These are phyloP conservation scores for Tubosaeta sp. DNA, from an alignment of 768 basidiomycete species.

Conservation along the genomic window DNA sequence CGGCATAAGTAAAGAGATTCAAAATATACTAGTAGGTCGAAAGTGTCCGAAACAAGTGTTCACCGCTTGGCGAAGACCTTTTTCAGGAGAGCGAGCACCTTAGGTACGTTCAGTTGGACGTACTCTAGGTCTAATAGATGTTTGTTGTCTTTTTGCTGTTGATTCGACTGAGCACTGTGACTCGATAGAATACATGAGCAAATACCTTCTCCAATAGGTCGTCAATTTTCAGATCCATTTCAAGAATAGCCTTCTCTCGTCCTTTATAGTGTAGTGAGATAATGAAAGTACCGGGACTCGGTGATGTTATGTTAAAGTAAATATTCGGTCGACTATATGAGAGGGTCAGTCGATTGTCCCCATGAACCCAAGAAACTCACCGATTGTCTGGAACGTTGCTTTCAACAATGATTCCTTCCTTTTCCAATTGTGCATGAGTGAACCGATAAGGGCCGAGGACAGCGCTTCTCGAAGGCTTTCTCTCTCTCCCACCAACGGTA, in stretches of 20 bases:
- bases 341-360: background rate
- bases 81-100: constrained; percentile 87
- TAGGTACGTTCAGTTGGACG: constrained; percentile 94
- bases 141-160: constrained; percentile 98
- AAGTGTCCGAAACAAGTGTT: constrained; percentile 23
- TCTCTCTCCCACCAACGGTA: constrained; percentile 95
- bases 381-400: constrained; percentile 99
- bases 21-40: constrained; percentile 11
- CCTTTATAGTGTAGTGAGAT: constrained; percentile 99
- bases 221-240: constrained; percentile 99
- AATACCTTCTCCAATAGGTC: constrained; percentile 93
- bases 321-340: constrained; percentile 84
- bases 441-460: constrained; percentile 95
- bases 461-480: constrained; percentile 80
- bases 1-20: constrained; percentile 30
- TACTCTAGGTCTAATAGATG: constrained; percentile 96
- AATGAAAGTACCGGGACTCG: constrained; percentile 96
- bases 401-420: constrained; percentile 98
- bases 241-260: constrained; percentile 96
- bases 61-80: constrained; percentile 90
- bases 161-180: constrained; percentile 11
- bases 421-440: constrained; percentile 97
- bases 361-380: constrained; percentile 38
- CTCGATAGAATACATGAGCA: background rate
- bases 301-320: constrained; percentile 98